Evolutionary conservation across 305 asterid species (phyloP).

Genomic region (Euphrasia arctica): DNA sequence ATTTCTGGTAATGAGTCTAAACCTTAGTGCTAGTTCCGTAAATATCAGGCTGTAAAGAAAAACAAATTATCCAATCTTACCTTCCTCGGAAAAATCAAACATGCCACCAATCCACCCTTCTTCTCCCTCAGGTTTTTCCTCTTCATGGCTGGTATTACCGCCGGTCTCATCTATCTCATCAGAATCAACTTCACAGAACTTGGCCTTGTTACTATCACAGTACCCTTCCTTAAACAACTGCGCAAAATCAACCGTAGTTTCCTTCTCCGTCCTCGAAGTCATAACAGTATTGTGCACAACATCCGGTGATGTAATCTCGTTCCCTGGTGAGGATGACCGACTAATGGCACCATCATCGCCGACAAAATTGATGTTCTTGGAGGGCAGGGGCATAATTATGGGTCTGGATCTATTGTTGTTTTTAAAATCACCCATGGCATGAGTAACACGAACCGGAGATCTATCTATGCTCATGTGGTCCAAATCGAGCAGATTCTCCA

Average conservation of each 20-base stretch:
- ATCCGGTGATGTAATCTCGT: constrained; percentile 30
- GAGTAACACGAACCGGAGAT: constrained; percentile 29
- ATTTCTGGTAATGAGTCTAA: background rate
- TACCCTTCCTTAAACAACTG: constrained; percentile 47
- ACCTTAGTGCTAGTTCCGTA: background rate
- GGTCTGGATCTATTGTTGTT: constrained; percentile 29
- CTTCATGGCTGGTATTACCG: constrained; percentile 28
- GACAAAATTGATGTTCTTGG: constrained; percentile 21
- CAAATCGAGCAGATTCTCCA: constrained; percentile 54
- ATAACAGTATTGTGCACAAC: constrained; percentile 28
- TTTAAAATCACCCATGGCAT: constrained; percentile 28
- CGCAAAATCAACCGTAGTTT: constrained; percentile 34
- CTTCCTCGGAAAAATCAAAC: constrained; percentile 64
- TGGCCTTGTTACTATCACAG: constrained; percentile 35
- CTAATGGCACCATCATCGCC: constrained; percentile 28
- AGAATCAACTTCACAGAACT: constrained; percentile 25
- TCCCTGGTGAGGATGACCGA: constrained; percentile 30
- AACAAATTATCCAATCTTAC: constrained; percentile 22
- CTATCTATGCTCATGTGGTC: constrained; percentile 45
- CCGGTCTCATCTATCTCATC: constrained; percentile 30
- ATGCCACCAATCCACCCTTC: constrained; percentile 55
- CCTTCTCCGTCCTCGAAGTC: constrained; percentile 26
- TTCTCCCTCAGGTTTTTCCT: constrained; percentile 45
- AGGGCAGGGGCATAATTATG: constrained; percentile 22
- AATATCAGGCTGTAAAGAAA: background rate